A percentile compares a stretch with the other conserved stretches of the same genome.
These are phyloP conservation scores for Brassica carinata DNA, from an alignment of 345 rosid species.

Conservation along the genomic window DNA sequence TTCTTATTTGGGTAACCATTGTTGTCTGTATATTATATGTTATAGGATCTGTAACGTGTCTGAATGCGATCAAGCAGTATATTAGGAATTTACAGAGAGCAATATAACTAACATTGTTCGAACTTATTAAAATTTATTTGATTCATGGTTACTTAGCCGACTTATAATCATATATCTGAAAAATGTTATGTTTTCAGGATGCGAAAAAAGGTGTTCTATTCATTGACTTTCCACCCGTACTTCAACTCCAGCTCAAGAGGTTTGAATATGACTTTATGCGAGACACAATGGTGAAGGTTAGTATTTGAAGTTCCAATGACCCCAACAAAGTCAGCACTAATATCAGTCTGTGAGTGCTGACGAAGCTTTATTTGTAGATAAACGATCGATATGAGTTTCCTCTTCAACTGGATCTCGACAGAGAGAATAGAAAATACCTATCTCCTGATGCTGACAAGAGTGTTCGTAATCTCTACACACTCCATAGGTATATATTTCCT, in stretches of 20 bases:
- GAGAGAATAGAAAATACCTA: slow-evolving; percentile 72
- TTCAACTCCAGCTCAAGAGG: slow-evolving; percentile 93
- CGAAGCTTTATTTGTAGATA: slow-evolving; percentile 50
- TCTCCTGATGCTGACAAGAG: slow-evolving; percentile 48
- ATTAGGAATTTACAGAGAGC: slow-evolving; percentile 6
- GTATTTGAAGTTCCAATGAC: slow-evolving; percentile 27
- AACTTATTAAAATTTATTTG: background rate
- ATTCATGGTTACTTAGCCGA: background rate
- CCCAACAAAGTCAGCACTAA: slow-evolving; percentile 19
- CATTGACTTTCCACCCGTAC: slow-evolving; percentile 96
- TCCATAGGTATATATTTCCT: slow-evolving; percentile 67
- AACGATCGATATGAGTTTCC: slow-evolving; percentile 98
- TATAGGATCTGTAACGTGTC: background rate
- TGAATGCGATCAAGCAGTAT: slow-evolving; percentile 8
- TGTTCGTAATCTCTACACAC: slow-evolving; percentile 88
- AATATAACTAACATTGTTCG: background rate
- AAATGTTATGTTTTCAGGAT: slow-evolving; percentile 54
- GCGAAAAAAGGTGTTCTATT: slow-evolving; percentile 94
- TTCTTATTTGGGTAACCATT: background rate
- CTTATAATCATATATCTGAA: slow-evolving; percentile 6
- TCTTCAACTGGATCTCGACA: slow-evolving; percentile 90
- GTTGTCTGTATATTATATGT: slow-evolving; percentile 11
- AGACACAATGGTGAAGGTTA: slow-evolving; percentile 39
- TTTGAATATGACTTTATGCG: slow-evolving; percentile 98
- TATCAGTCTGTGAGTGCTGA: slow-evolving; percentile 4